phyloP scores from a whole-genome alignment of 768 basidiomycete genomes.

The Sistotremastrum niveocremeum region DNA sequence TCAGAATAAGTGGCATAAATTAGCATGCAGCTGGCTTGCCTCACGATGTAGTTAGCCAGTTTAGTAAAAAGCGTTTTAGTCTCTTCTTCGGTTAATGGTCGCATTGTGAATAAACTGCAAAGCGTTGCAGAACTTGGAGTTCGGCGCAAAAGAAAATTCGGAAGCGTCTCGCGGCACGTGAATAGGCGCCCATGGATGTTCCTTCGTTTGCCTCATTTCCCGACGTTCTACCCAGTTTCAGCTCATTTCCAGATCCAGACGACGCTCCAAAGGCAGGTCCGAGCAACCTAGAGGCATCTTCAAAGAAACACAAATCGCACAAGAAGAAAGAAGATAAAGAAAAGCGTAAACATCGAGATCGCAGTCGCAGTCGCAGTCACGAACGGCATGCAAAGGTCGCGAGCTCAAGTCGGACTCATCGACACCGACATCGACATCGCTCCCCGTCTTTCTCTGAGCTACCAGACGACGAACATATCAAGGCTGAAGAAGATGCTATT shows the following conservation, averaged over 20 bases:
- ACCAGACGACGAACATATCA: slow-evolving; percentile 18
- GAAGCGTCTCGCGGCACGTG: slow-evolving; percentile 5
- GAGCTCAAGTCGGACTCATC: no score
- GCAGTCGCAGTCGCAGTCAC: not conserved
- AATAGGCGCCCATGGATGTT: slow-evolving; percentile 26
- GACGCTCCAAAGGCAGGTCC: slow-evolving; percentile 21
- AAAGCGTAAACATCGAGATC: slow-evolving; percentile 12
- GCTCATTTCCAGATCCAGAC: slow-evolving; percentile 56
- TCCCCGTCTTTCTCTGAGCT: no score
- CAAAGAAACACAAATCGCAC: slow-evolving; percentile 17
- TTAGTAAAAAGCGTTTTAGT: slow-evolving; percentile 94
- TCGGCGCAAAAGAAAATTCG: not conserved
- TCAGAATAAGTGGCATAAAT: not conserved
- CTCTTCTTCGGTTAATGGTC: slow-evolving; percentile 93
- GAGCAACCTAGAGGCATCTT: no score
- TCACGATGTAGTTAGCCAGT: slow-evolving; percentile 90
- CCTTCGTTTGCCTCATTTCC: slow-evolving; percentile 52
- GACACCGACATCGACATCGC: no score
- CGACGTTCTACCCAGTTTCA: slow-evolving; percentile 33
- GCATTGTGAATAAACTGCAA: slow-evolving; percentile 37
- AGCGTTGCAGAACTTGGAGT: not conserved
- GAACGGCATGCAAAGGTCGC: no score
- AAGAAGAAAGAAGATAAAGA: slow-evolving; percentile 11
- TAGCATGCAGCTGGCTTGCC: slow-evolving; percentile 11
- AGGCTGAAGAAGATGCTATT: slow-evolving; percentile 21